Percentiles rank a stretch among this genome's conserved stretches.
Evolutionary conservation across 2,329 filamentous ascomycete species (phyloP).

Genomic region (Neocatenulostroma microsporum): DNA sequence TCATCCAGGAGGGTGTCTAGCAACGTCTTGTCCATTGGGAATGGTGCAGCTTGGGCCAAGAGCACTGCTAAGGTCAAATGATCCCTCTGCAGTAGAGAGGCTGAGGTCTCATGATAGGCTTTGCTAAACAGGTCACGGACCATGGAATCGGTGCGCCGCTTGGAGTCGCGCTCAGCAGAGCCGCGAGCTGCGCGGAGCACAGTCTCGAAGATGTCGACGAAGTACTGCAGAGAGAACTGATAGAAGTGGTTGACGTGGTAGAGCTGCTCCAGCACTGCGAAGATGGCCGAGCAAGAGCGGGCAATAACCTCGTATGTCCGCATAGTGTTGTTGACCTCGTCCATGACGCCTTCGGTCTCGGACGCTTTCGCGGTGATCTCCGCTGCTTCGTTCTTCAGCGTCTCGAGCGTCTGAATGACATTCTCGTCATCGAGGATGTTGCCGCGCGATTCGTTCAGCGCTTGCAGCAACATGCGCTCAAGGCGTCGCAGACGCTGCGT

Average conservation of each 20-base stretch:
- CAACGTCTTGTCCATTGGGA: constrained; percentile 83
- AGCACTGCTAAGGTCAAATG: constrained; percentile 91
- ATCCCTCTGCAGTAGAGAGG: constrained; percentile 88
- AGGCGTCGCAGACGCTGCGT: constrained; percentile 94
- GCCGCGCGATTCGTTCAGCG: constrained; percentile 91
- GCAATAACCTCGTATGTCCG: constrained; percentile 90
- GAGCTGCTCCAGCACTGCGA: constrained; percentile 91
- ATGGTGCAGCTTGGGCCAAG: constrained; percentile 90
- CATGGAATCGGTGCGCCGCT: constrained; percentile 77
- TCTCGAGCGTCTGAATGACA: constrained; percentile 96
- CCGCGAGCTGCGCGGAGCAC: constrained; percentile 76
- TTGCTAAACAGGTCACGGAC: constrained; percentile 86
- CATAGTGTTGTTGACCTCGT: constrained; percentile 92
- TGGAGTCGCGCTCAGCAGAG: constrained; percentile 51
- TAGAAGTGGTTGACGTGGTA: constrained; percentile 99
- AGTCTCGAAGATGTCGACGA: constrained; percentile 92
- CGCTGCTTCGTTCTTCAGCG: constrained; percentile 91
- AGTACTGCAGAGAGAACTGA: constrained; percentile 97
- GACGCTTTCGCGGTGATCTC: constrained; percentile 95
- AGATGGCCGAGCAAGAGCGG: constrained; percentile 91
- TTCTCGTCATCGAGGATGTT: constrained; percentile 98
- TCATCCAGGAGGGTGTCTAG: constrained; percentile 82
- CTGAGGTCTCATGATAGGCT: constrained; percentile 85
- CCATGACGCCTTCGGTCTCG: constrained; percentile 96
- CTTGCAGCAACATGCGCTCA: constrained; percentile 87